Evolutionary conservation across 768 basidiomycete species (phyloP).

Genomic region (Cyclocybe aegerita): DNA sequence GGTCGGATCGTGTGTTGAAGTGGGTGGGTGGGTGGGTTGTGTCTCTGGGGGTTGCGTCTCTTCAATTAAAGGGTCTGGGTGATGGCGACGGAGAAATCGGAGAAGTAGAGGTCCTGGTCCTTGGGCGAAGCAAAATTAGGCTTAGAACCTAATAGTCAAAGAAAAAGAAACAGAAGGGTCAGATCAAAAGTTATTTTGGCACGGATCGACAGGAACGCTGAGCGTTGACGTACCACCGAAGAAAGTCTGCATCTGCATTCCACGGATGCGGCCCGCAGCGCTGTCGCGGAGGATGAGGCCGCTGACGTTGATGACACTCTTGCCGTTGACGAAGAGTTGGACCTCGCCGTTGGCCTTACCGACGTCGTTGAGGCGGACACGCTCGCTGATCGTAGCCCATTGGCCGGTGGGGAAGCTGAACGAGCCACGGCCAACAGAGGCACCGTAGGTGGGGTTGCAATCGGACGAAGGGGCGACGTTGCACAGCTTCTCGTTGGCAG

Average conservation of each 20-base stretch:
- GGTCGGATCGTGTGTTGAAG: background rate
- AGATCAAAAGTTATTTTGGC: background rate
- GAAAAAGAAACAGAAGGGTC: constrained; percentile 8
- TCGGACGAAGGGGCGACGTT: constrained; percentile 45
- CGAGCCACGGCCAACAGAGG: constrained; percentile 67
- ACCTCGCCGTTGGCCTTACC: constrained; percentile 72
- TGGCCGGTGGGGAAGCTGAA: constrained; percentile 62
- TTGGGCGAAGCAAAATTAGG: constrained; percentile 50
- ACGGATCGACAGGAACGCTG: background rate
- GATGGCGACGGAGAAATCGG: constrained; percentile 69
- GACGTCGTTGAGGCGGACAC: constrained; percentile 72
- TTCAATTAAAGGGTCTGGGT: constrained; percentile 30
- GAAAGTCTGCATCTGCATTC: constrained; percentile 78
- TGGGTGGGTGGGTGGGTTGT: background rate
- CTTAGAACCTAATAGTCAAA: constrained; percentile 18
- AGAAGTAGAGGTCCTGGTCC: constrained; percentile 62
- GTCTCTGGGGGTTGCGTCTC: background rate
- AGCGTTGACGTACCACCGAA: constrained; percentile 54
- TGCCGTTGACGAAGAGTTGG: constrained; percentile 63
- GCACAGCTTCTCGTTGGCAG: constrained; percentile 50
- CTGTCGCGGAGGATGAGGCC: constrained; percentile 56
- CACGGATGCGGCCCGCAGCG: constrained; percentile 51
- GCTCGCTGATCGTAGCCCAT: constrained; percentile 70
- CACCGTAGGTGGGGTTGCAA: constrained; percentile 64
- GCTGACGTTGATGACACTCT: constrained; percentile 57